phyloP scores from a whole-genome alignment of 768 basidiomycete genomes.

The Lactarius hengduanensis region DNA sequence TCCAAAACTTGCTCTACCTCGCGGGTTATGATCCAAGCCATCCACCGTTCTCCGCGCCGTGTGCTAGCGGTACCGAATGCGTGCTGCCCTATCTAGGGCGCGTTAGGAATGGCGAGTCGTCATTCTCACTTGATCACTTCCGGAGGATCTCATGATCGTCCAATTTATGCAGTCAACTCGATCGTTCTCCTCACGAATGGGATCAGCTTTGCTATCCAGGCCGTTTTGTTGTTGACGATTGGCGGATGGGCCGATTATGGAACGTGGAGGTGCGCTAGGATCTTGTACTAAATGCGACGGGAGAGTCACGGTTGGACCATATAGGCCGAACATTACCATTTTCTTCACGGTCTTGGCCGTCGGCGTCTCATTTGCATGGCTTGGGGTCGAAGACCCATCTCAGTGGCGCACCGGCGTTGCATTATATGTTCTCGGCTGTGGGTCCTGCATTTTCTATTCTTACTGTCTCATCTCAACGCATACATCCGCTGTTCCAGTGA shows the following conservation, averaged over 20 bases:
- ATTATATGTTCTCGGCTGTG: slow-evolving; percentile 64
- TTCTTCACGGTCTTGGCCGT: slow-evolving; percentile 67
- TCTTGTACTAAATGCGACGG: background rate
- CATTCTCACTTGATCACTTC: background rate
- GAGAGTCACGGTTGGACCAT: background rate
- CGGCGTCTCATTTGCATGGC: slow-evolving; percentile 73
- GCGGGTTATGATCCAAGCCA: slow-evolving; percentile 71
- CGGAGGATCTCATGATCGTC: background rate
- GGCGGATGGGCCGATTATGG: slow-evolving; percentile 85
- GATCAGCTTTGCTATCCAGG: slow-evolving; percentile 76
- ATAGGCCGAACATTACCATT: slow-evolving; percentile 72
- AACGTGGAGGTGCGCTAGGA: slow-evolving; percentile 58
- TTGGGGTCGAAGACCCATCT: slow-evolving; percentile 64
- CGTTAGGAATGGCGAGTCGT: slow-evolving; percentile 56
- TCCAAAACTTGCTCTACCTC: slow-evolving; percentile 68
- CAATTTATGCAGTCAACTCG: slow-evolving; percentile 54
- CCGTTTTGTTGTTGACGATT: slow-evolving; percentile 58
- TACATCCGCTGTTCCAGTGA: slow-evolving; percentile 44
- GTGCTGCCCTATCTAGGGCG: slow-evolving; percentile 65
- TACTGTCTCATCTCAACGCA: background rate
- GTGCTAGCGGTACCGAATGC: slow-evolving; percentile 49
- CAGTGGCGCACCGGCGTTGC: slow-evolving; percentile 62
- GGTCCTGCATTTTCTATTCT: slow-evolving; percentile 32
- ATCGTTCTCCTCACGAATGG: slow-evolving; percentile 79
- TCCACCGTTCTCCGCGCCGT: slow-evolving; percentile 52